Base-by-base conservation (phyloP, 1,139 yeast genomes). In the Saccharomyces hybrid region DNA sequence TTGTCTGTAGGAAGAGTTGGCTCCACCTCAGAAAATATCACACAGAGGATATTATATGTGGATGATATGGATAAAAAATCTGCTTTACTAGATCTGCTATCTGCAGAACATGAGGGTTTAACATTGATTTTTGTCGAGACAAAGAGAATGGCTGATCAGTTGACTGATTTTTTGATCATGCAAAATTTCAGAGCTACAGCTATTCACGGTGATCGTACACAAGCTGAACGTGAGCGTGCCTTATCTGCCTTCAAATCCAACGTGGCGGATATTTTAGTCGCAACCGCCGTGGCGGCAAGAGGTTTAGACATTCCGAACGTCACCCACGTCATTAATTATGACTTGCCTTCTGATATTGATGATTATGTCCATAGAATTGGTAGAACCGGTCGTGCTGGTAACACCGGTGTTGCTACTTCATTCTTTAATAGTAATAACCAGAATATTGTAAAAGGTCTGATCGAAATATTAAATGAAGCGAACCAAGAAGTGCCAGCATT, bases 351-450 rank as follows among this genome's bases (percentile, higher is more conserved):
- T 70, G 98, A 93, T 74, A 88, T 91, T 70, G 98, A 93, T 74
- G 98, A 93, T 75, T 93, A 93, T 73, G 98, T 93, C 60, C 99
- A 93, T 79, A 88, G 99, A 80, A 91, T 93, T 71, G 98, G 98
- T 80, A 95, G 99, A 84, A 93, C 99, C 67, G 99, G 98, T 75
- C 95, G 99, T 84, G 98, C 98, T 68, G 98, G 98, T 80, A 93
- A 91, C 78, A 84, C 86, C 60, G 99, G 99, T 85, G 80, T 87
- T 68, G 97, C 98, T 63, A 88, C 97, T 63, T 95, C 98, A 52
- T 91, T 93, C 79, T 88, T 93, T 77, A 93, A 91, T 84, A 86
- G 97, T 76, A 86, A 86, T 73, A 93, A 89, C 82, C 84, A 81
- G 72, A 90, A 89, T 70, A 80, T 93, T 68, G 93, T 83, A 62